Conservation (phyloP, 768 basidiomycete genomes). For the Psilocybe sp. region DNA sequence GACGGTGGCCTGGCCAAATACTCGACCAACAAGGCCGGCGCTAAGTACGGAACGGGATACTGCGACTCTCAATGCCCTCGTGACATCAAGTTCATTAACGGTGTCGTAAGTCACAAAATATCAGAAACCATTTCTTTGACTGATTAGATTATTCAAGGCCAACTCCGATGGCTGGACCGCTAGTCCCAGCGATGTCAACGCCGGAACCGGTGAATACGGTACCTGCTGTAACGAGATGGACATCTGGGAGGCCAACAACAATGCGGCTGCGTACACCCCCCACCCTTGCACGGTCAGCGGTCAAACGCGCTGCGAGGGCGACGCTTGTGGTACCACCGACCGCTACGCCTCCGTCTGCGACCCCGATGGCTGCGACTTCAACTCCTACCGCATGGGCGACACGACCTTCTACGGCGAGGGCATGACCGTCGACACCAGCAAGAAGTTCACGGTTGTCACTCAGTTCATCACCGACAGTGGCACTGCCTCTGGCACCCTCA, state of each 20-base stretch:
- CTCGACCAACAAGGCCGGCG: conserved; percentile 56
- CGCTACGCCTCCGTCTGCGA: conserved; percentile 48
- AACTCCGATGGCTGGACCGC: conserved; percentile 43
- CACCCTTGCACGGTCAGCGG: conserved; percentile 44
- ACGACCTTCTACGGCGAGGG: conserved; percentile 45
- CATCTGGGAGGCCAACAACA: conserved; percentile 56
- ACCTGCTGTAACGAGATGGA: conserved; percentile 63
- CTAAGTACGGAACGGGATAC: conserved; percentile 37
- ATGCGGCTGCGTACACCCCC: conserved; percentile 50
- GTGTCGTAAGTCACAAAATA: conserved; percentile 33
- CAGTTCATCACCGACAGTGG: conserved; percentile 51
- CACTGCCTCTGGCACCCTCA: conserved; percentile 43
- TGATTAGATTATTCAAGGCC: conserved; percentile 29
- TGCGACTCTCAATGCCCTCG: conserved; percentile 51
- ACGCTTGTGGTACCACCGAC: conserved; percentile 33
- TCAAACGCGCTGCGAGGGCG: conserved; percentile 40
- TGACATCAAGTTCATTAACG: conserved; percentile 61
- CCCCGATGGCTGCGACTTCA: conserved; percentile 60
- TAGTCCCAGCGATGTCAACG: conserved; percentile 36
- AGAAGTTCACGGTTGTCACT: conserved; percentile 54
- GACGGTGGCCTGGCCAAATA: conserved; percentile 49
- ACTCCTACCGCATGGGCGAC: conserved; percentile 56
- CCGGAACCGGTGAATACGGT: conserved; percentile 43
- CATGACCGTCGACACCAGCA: conserved; percentile 46
- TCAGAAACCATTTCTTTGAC: not conserved